Conservation (phyloP, 2,329 filamentous ascomycete species). For the Escovopsis weberi region DNA sequence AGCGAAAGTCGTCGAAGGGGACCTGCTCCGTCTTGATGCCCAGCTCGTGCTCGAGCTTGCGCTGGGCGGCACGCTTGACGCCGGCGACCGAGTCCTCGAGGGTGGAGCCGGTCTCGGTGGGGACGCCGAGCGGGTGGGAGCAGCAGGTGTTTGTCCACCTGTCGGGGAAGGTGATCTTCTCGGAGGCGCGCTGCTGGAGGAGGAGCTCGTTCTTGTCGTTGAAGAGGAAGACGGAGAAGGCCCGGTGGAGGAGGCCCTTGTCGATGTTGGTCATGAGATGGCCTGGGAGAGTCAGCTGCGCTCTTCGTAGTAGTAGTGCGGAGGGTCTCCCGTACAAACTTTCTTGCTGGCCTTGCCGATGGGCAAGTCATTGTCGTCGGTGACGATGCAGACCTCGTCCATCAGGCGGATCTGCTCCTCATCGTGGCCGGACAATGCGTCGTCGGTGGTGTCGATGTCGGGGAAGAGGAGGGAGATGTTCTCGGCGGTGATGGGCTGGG, state of each 20-base stretch:
- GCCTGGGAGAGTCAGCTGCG: slow-evolving; percentile 35
- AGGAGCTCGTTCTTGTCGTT: slow-evolving; percentile 85
- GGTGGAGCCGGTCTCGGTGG: slow-evolving; percentile 76
- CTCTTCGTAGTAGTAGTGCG: background rate
- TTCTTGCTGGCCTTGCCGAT: slow-evolving; percentile 98
- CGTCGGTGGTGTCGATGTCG: slow-evolving; percentile 57
- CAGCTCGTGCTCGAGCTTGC: slow-evolving; percentile 89
- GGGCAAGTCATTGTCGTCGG: slow-evolving; percentile 80
- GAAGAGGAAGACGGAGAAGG: slow-evolving; percentile 97
- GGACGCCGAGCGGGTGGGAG: slow-evolving; percentile 86
- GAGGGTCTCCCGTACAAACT: slow-evolving; percentile 50
- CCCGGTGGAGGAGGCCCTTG: slow-evolving; percentile 86
- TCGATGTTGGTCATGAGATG: slow-evolving; percentile 99
- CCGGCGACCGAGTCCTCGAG: slow-evolving; percentile 69
- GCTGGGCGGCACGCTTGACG: slow-evolving; percentile 80
- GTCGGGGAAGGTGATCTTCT: slow-evolving; percentile 98
- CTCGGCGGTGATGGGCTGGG: slow-evolving; percentile 63
- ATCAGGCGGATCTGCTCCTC: slow-evolving; percentile 95
- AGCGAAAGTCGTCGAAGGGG: slow-evolving; percentile 79
- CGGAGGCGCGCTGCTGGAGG: slow-evolving; percentile 83
- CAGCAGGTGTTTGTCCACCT: slow-evolving; percentile 99
- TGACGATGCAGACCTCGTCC: slow-evolving; percentile 97
- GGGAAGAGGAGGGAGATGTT: slow-evolving; percentile 81
- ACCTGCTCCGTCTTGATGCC: slow-evolving; percentile 85
- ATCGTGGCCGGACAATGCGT: slow-evolving; percentile 79